Base-by-base conservation (phyloP, 805 yeast genomes). In the Saccharomycopsis fodiens region DNA sequence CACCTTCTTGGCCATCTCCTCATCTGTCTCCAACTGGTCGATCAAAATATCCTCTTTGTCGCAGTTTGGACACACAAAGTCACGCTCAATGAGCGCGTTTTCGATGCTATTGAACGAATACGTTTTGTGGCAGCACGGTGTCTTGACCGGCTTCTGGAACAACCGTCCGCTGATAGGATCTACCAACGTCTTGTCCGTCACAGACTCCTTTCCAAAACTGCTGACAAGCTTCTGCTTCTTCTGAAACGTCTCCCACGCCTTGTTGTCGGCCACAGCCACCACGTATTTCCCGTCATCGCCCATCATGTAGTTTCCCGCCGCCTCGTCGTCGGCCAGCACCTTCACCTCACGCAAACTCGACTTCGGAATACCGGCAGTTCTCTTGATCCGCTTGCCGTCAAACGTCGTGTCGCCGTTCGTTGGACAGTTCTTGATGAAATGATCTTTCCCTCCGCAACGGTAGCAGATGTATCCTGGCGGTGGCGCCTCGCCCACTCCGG, bases 301-400 rank as follows among this genome's bases (percentile, higher is more conserved):
- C 54, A 93, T 78, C 83, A 93, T 78, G 48, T 82, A 83, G 35
- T 78, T 76, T 50, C 70, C 67, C 57, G 74, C 72, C 44, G 65
- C 77, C 38, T 76, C 83, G 32, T 81, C 86, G 0, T 78, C 73
- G n/a, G 41, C 27, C 22, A 91, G 91, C 59, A 85, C 85, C 15
- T 85, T 85, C 5, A 93, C 79, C 0, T 95, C 82, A 55, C 87
- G 84, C 62, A 93, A 76, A 62, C 87, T 87, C 29, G 94, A 82
- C 63, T 82, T 84, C 2, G 99, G 99, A 58, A 93, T 93, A 80
- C 99, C 99, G 0, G 97, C 93, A 0, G 97, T 89, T 55, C 95
- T 75, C 56, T 85, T 83, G 41, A 93, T 83, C 50, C 94, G 73
- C 58, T 85, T 86, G 16, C 95, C 95, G 59, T 91, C 97, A 73